A percentile compares a stretch with the other conserved stretches of the same genome.
These are phyloP conservation scores for Wickerhamomyces strasburgensis DNA, from an alignment of 805 yeast genomes.

Conservation along the genomic window DNA sequence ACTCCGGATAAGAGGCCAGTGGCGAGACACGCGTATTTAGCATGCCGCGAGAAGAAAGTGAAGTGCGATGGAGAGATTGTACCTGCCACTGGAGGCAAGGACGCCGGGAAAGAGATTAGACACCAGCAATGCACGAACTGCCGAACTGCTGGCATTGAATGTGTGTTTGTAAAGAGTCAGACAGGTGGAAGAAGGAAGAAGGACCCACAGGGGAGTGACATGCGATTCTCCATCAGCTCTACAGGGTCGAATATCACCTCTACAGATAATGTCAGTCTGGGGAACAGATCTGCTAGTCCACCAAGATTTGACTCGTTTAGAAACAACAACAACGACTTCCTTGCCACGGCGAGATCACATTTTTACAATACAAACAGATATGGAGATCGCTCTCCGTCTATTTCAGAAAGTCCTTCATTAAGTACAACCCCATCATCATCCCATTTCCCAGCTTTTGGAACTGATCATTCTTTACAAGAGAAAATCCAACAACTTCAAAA, in stretches of 20 bases:
- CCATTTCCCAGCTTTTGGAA: too few relatives aligned
- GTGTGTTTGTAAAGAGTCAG: slow-evolving; percentile 52
- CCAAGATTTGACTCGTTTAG: slow-evolving; percentile 3
- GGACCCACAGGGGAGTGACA: too few relatives aligned
- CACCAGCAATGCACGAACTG: slow-evolving; percentile 46
- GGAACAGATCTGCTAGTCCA: slow-evolving; percentile 4
- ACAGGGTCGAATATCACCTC: not conserved
- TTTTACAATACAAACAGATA: slow-evolving; percentile 11
- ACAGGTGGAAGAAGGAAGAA: slow-evolving; percentile 50
- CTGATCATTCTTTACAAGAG: slow-evolving; percentile 13
- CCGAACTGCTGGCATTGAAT: slow-evolving; percentile 36
- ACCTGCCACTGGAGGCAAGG: slow-evolving; percentile 19
- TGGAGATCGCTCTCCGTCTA: slow-evolving; percentile 8
- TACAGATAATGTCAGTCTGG: not conserved
- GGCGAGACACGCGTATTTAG: slow-evolving; percentile 56
- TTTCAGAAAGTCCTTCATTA: not conserved
- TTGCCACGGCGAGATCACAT: slow-evolving; percentile 16
- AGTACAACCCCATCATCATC: not conserved
- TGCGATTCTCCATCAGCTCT: too few relatives aligned
- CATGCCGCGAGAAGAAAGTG: slow-evolving; percentile 60
- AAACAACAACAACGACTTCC: slow-evolving; percentile 1
- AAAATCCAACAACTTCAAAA: slow-evolving; percentile 20
- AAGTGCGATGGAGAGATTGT: slow-evolving; percentile 59
- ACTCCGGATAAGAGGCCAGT: slow-evolving; percentile 37
- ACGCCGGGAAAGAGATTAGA: slow-evolving; percentile 21